A percentile compares a stretch with the other conserved stretches of the same genome.
Conservation (phyloP, 345 rosid genomes). For the Eucalyptus curtisii region DNA sequence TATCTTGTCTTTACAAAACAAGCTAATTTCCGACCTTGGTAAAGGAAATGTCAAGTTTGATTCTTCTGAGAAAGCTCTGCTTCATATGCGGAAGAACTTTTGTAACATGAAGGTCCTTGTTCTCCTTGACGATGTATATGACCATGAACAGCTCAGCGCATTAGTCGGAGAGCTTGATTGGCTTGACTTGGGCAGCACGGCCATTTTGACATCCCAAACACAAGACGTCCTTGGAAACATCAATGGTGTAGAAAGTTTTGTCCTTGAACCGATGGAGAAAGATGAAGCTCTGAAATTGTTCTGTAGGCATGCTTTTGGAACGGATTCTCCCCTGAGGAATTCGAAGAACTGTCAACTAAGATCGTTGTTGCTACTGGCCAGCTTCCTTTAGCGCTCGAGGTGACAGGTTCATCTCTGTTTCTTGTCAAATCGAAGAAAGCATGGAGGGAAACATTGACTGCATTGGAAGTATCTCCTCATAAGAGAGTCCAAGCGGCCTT, state of each 20-base stretch:
- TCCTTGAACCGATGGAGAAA: fast-evolving
- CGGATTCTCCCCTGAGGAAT: fast-evolving
- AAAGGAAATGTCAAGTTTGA: fast-evolving
- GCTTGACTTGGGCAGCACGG: fast-evolving
- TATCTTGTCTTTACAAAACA: fast-evolving
- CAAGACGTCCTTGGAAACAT: fast-evolving
- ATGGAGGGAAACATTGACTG: background rate
- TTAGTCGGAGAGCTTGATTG: background rate
- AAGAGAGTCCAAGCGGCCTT: fast-evolving
- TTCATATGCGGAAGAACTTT: fast-evolving
- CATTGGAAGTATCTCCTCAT: fast-evolving
- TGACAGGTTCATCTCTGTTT: background rate
- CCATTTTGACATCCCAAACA: fast-evolving
- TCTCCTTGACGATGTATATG: background rate
- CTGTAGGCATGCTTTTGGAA: background rate
- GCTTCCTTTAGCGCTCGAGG: background rate
- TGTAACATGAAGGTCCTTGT: fast-evolving
- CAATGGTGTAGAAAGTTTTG: fast-evolving
- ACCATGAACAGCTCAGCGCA: fast-evolving
- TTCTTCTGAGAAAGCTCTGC: fast-evolving
- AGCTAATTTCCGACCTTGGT: fast-evolving
- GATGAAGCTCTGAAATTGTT: background rate
- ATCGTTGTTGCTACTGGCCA: fast-evolving
- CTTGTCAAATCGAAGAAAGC: fast-evolving
- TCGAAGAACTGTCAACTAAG: fast-evolving